Evolutionary conservation across 2,329 filamentous ascomycete species (phyloP), one percentile per base, ranked within the genome.

Genomic region (Westerdykella sp.): DNA sequence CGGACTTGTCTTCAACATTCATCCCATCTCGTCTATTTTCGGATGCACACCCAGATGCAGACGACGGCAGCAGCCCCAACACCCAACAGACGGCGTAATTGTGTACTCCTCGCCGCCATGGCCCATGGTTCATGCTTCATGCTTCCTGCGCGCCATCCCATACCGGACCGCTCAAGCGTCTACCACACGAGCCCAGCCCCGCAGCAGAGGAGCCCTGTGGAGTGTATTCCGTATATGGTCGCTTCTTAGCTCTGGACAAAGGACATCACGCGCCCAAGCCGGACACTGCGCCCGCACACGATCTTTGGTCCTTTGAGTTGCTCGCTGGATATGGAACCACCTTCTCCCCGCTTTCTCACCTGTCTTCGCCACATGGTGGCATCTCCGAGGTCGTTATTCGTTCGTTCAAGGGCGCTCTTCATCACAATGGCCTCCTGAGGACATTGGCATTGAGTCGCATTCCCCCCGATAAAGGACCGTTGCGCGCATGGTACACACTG

Each of bases 71-170:
- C 7, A 28, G 9, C 25, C 25, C 25, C 25, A 28, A 46, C 50
- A 42, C 32, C 48, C 54, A 48, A 52, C 43, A 45, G 48, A 46
- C 41, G 44, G 41, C 49, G 43, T n/a, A 48, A 47, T 42, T 41
- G 43, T 41, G 45, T 42, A 45, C 46, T 42, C 43, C 49, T 25
- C 43, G 37, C 32, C 35, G 37, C 37, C 49, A 54, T 46, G 54
- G 47, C 49, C 49, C 48, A 21, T 21, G 18, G 18, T 21, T 28
- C 25, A 48, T 41, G 50, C 56, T 50, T 51, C 42, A 56, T 54
- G 50, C 54, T 50, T 57, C 47, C 59, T 63, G 62, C 60, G 63
- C 60, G 60, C 63, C 57, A 62, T 62, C 4, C 25, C 57, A 62
- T 62, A 28, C 25, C 7, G 25, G 25, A 28, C 25, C 25, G 7